Evolutionary conservation across 257 asterid genomes (phyloP), one percentile per base, ranked within the genome.

Genomic region (Lantana camara): DNA sequence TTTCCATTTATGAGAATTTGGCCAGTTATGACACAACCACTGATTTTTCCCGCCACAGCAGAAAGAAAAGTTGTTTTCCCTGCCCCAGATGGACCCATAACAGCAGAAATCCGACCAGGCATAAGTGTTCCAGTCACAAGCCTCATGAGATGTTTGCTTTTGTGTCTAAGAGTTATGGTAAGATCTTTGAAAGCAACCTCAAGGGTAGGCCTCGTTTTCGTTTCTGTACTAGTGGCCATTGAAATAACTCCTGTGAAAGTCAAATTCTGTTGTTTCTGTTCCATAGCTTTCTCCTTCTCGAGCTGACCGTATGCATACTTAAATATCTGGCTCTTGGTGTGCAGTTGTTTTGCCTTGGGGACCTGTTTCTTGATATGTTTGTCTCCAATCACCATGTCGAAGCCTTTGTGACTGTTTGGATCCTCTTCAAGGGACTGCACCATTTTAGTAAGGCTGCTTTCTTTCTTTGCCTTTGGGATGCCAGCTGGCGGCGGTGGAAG

Each of bases 81-180:
- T 4, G 98, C 98, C 52, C 98, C 98, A 15, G 98, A 91, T 62
- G 98, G 98, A 41, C 98, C 98, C 98, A 91, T 88, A 74, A 91
- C 95, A 34, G 98, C 96, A 35, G 98, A 78, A 67, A 91, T 83
- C 63, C 95, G 83, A 22, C 98, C 96, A 21, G 98, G 95, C 49
- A 67, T 61, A 49, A 91, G 45, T 73, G 80, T 88, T 73, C 98
- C 98, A 9, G 86, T 80, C 71, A 91, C 95, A 66, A 79, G 78
- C 82, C 96, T 91, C 95, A 91, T 81, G 70, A 91, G 81, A 80
- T 91, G 89, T 63, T 75, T 91, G 82, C 81, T 72, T 79, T 91
- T 91, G 69, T 83, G 72, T 58, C 57, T 82, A 59, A 91, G 75
- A 63, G 98, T 81, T 67, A 91, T 86, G 52, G 98, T 86, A 67